A percentile compares a stretch with the other conserved stretches of the same genome.
Conservation (phyloP, 2,329 filamentous ascomycete genomes). For the Fusarium sp. region DNA sequence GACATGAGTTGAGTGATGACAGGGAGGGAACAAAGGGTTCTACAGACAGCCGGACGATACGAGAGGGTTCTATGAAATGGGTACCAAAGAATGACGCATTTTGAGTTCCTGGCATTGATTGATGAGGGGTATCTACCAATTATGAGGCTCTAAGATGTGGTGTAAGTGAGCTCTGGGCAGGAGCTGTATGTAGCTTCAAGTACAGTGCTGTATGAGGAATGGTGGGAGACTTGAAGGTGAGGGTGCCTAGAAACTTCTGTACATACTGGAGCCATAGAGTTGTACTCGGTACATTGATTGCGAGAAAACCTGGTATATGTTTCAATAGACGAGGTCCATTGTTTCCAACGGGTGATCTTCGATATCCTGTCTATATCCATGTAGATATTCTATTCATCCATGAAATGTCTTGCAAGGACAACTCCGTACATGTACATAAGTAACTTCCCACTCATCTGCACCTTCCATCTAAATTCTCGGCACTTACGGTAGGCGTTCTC, state of each 20-base stretch:
- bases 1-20: not conserved
- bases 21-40: constrained; percentile 2
- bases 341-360: not conserved
- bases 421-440: not conserved
- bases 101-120: not conserved
- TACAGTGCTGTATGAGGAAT: not conserved
- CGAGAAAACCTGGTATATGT: not conserved
- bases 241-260: constrained; percentile 18
- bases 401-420: not conserved
- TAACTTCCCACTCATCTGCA: not conserved
- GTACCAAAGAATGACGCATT: constrained; percentile 18
- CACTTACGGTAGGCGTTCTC: constrained; percentile 21
- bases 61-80: constrained; percentile 26
- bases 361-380: not conserved
- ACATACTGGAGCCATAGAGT: not conserved
- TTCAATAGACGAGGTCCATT: not conserved
- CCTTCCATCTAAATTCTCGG: not conserved
- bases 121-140: constrained; percentile 34
- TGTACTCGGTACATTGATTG: not conserved
- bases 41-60: not conserved
- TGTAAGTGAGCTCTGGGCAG: not conserved
- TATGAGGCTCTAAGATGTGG: constrained; percentile 15
- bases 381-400: not conserved
- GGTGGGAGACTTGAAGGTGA: not conserved
- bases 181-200: not conserved